A percentile compares a stretch with the other conserved stretches of the same genome.
These are phyloP conservation scores for Suillus subalutaceus DNA, from an alignment of 768 basidiomycete genomes.

Conservation along the genomic window DNA sequence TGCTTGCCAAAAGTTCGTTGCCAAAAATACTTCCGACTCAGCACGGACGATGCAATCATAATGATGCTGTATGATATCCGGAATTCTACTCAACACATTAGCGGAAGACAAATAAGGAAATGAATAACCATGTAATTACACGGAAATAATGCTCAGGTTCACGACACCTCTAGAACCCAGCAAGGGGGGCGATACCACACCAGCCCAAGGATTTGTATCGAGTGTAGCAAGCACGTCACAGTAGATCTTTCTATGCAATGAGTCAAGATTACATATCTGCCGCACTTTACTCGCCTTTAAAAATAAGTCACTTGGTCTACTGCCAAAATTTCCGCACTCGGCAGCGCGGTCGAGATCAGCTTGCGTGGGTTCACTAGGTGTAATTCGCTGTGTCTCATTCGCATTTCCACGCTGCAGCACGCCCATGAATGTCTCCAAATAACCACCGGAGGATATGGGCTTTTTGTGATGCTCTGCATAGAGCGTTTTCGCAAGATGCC, in stretches of 20 bases:
- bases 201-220: slow-evolving; percentile 54
- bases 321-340: slow-evolving; percentile 54
- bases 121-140: slow-evolving; percentile 36
- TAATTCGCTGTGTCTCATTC: slow-evolving; percentile 23
- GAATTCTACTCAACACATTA: slow-evolving; percentile 44
- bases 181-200: slow-evolving; percentile 64
- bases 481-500: slow-evolving; percentile 41
- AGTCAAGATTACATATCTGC: not conserved
- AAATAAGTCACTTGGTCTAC: slow-evolving; percentile 60
- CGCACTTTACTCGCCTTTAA: slow-evolving; percentile 47
- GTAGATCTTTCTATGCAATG: slow-evolving; percentile 49
- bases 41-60: slow-evolving; percentile 62
- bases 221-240: slow-evolving; percentile 61
- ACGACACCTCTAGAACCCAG: slow-evolving; percentile 64
- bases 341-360: slow-evolving; percentile 50
- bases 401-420: slow-evolving; percentile 22
- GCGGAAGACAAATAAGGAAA: not conserved
- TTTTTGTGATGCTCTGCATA: slow-evolving; percentile 39
- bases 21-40: slow-evolving; percentile 64
- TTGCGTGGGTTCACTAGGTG: slow-evolving; percentile 30
- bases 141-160: slow-evolving; percentile 62
- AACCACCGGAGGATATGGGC: slow-evolving; percentile 20
- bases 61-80: slow-evolving; percentile 76
- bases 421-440: slow-evolving; percentile 23
- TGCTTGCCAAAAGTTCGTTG: slow-evolving; percentile 65